A percentile compares a stretch with the other conserved stretches of the same genome.
Evolutionary conservation across 139 green algal genomes (phyloP).

Genomic region (Dunaliella sp.): DNA sequence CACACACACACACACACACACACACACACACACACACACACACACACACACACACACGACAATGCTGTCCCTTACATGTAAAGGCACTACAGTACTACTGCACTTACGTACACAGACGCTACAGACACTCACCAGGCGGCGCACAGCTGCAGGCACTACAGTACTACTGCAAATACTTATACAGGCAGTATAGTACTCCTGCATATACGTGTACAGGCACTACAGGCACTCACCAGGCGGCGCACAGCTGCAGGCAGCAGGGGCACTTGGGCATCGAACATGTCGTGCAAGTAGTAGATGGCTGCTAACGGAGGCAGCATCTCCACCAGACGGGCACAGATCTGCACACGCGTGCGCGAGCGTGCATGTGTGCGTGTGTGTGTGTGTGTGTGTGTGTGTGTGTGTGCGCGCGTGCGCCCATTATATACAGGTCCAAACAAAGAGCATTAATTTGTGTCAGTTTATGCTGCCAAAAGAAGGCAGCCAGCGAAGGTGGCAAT

Average conservation of each 20-base stretch:
- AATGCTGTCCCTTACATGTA: too few species aligned
- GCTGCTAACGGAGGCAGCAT: slow-evolving; percentile 14
- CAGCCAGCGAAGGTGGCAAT: too few species aligned
- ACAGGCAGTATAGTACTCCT: too few species aligned
- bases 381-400: neutral
- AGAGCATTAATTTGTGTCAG: too few species aligned
- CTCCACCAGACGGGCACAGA: slow-evolving; percentile 16
- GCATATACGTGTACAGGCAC: neutral
- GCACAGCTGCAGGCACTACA: slow-evolving; percentile 19
- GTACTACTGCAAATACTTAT: too few species aligned
- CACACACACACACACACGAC: too few species aligned
- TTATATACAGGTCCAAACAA: too few species aligned
- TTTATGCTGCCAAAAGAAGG: too few species aligned
- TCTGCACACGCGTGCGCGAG: neutral
- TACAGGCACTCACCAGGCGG: neutral
- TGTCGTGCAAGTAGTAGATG: slow-evolving; percentile 6
- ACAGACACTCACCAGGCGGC: neutral
- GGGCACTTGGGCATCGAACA: slow-evolving; percentile 17
- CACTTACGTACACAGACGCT: neutral
- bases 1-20: too few species aligned
- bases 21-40: too few species aligned
- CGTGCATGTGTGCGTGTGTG: too few species aligned
- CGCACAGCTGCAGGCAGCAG: slow-evolving; percentile 27
- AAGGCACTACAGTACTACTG: too few species aligned
- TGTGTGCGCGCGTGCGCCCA: neutral